Evolutionary conservation across 2,329 filamentous ascomycete genomes (phyloP).

Genomic region (Cryphonectria naterciae): DNA sequence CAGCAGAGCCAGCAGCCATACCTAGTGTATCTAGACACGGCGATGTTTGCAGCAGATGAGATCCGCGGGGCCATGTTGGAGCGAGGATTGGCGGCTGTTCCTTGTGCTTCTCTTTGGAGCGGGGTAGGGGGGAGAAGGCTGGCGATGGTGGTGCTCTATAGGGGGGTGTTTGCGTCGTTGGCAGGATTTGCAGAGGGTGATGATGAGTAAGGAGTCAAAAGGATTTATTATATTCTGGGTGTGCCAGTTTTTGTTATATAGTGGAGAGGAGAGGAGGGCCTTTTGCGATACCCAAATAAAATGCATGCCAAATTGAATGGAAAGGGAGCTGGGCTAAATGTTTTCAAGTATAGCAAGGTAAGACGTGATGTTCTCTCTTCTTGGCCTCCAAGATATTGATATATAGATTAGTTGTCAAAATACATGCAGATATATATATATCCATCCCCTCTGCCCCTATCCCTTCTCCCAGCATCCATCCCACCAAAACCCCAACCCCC

Average conservation of each 20-base stretch:
- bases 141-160: slow-evolving; percentile 24
- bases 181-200: neutral
- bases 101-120: slow-evolving; percentile 25
- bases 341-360: too few species aligned
- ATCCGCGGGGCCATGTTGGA: slow-evolving; percentile 7
- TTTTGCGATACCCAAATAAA: neutral
- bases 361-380: too few species aligned
- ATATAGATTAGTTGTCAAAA: too few species aligned
- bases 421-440: too few species aligned
- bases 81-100: slow-evolving; percentile 16
- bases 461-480: too few species aligned
- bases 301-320: too few species aligned
- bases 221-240: neutral
- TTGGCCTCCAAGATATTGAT: too few species aligned
- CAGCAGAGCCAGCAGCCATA: slow-evolving; percentile 32
- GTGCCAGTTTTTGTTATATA: too few species aligned
- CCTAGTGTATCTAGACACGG: slow-evolving; percentile 34
- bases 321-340: too few species aligned
- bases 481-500: too few species aligned
- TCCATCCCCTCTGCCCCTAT: too few species aligned
- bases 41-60: slow-evolving; percentile 11
- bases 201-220: neutral
- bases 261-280: too few species aligned
- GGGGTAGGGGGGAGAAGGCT: slow-evolving; percentile 9
- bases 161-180: neutral